Conservation (phyloP, 2,329 filamentous ascomycete species). For the Penicillium decumbens region DNA sequence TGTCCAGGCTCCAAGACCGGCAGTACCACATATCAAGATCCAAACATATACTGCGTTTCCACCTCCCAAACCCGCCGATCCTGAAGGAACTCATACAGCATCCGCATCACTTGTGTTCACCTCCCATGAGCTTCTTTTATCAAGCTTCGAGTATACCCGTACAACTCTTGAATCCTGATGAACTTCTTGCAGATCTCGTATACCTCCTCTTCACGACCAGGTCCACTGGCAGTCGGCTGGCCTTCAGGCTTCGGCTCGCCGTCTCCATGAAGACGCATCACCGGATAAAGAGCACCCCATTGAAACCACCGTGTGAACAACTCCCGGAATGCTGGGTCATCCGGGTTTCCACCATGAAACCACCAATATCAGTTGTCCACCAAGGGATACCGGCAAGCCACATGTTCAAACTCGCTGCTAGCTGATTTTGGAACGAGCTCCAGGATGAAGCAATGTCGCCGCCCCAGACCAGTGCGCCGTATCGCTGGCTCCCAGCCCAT, state of each 20-base stretch:
- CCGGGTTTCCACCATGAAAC: constrained; percentile 61
- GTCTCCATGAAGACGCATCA: constrained; percentile 64
- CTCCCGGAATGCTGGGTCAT: constrained; percentile 55
- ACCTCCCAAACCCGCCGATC: constrained; percentile 54
- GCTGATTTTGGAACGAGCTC: constrained; percentile 55
- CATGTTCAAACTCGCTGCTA: constrained; percentile 62
- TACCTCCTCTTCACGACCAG: constrained; percentile 60
- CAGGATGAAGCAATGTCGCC: constrained; percentile 64
- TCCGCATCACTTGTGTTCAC: constrained; percentile 58
- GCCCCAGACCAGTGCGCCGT: constrained; percentile 62
- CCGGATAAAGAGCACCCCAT: constrained; percentile 63
- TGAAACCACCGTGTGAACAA: constrained; percentile 66
- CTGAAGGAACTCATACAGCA: constrained; percentile 58
- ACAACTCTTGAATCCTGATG: constrained; percentile 53
- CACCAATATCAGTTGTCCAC: constrained; percentile 69
- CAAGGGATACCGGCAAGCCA: constrained; percentile 60
- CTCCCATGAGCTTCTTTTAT: constrained; percentile 59
- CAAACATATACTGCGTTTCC: constrained; percentile 62
- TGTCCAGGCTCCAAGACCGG: constrained; percentile 53
- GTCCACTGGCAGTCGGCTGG: constrained; percentile 39
- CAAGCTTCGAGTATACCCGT: constrained; percentile 54
- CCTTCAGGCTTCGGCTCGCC: constrained; percentile 51
- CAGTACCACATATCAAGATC: constrained; percentile 54
- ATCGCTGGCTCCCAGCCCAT: constrained; percentile 59
- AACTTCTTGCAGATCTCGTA: constrained; percentile 59